Conservation (phyloP, 306 rosid genomes). For the Medicago arabica region DNA sequence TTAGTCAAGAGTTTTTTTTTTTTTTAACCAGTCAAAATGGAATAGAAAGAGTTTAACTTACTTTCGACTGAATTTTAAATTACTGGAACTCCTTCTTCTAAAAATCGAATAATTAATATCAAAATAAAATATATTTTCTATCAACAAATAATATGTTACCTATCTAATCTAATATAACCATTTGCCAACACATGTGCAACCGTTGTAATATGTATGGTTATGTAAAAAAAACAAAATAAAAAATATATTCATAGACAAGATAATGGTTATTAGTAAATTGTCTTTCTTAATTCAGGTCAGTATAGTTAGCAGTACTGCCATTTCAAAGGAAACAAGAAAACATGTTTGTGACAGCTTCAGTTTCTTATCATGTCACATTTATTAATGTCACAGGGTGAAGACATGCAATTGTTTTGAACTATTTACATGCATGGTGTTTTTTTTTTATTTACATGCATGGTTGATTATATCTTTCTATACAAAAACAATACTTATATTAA, state of each 20-base stretch:
- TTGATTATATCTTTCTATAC: not conserved
- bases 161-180: constrained; percentile 32
- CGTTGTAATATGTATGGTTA: constrained; percentile 22
- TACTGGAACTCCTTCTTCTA: no score
- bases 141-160: not conserved
- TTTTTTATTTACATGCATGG: not conserved
- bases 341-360: constrained; percentile 36
- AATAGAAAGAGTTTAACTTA: no score
- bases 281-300: constrained; percentile 28
- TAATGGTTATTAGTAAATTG: constrained; percentile 43
- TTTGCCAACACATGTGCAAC: constrained; percentile 38
- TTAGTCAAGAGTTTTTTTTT: no score
- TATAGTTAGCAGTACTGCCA: constrained; percentile 22
- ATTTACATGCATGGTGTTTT: not conserved
- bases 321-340: constrained; percentile 35
- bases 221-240: not conserved
- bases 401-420: constrained; percentile 19
- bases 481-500: no score
- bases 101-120: no score
- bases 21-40: no score
- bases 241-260: constrained; percentile 37
- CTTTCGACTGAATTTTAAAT: no score
- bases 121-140: no score
- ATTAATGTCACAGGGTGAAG: constrained; percentile 30
- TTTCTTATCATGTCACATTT: constrained; percentile 39